Conservation (phyloP, 768 basidiomycete species). For the Hemileccinum rubropunctum region DNA sequence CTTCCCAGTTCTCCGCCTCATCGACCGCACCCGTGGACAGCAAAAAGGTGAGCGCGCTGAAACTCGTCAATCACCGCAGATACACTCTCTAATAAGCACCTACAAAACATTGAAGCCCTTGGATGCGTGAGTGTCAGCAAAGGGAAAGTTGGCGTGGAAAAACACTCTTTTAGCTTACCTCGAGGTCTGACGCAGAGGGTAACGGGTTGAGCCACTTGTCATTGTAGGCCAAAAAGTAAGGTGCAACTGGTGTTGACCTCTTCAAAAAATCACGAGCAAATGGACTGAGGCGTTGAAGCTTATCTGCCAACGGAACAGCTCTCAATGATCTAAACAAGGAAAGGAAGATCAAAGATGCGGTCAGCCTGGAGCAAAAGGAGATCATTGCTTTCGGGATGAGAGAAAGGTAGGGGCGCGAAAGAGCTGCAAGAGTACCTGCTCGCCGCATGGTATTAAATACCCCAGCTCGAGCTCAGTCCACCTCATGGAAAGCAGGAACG, state of each 20-base stretch:
- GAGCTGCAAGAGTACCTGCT: background rate
- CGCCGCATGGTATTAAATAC: constrained; percentile 18
- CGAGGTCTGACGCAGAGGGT: constrained; percentile 43
- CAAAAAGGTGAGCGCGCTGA: constrained; percentile 42
- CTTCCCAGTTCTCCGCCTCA: constrained; percentile 45
- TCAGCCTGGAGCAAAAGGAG: constrained; percentile 5
- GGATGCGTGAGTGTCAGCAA: background rate
- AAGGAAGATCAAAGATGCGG: background rate
- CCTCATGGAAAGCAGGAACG: constrained; percentile 8
- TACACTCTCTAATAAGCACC: background rate
- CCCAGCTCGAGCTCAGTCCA: background rate
- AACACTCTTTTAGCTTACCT: constrained; percentile 28
- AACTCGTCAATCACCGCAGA: background rate
- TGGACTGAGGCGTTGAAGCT: constrained; percentile 20
- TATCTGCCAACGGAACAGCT: constrained; percentile 22
- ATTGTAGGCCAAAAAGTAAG: constrained; percentile 45
- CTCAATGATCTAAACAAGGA: constrained; percentile 7
- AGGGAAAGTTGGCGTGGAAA: background rate
- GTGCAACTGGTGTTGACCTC: constrained; percentile 38
- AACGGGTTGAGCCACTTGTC: constrained; percentile 41
- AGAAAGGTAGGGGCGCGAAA: background rate
- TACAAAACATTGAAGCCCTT: constrained; percentile 37
- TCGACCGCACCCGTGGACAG: constrained; percentile 40
- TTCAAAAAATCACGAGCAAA: constrained; percentile 20
- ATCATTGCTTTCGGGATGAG: constrained; percentile 11